Evolutionary conservation across 148 eudicot species (phyloP).

Genomic region (Pouteria glomerata): DNA sequence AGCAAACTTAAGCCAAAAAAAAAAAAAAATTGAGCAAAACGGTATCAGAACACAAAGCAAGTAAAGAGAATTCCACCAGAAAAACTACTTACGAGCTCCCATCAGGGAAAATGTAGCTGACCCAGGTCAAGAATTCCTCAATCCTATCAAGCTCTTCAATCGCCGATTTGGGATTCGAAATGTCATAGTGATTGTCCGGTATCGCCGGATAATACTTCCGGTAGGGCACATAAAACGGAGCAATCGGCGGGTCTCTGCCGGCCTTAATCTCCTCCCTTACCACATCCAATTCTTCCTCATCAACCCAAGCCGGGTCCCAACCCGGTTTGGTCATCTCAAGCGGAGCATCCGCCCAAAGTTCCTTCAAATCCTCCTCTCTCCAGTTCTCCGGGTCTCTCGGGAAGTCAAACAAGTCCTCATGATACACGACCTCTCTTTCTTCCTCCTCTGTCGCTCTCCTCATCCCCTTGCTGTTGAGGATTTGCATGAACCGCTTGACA

Average conservation of each 20-base stretch:
- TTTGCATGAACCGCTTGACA: slow-evolving; percentile 21
- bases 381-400: slow-evolving; percentile 66
- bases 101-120: slow-evolving; percentile 72
- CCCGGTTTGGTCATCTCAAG: slow-evolving; percentile 45
- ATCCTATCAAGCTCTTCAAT: slow-evolving; percentile 81
- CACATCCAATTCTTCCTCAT: slow-evolving; percentile 47
- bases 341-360: slow-evolving; percentile 81
- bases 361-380: slow-evolving; percentile 68
- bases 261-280: slow-evolving; percentile 35
- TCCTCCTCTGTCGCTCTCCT: slow-evolving; percentile 17
- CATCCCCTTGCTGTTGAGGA: slow-evolving; percentile 28
- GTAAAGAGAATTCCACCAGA: background rate
- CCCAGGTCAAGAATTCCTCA: slow-evolving; percentile 92
- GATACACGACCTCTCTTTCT: background rate
- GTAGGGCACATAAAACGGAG: slow-evolving; percentile 77
- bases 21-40: background rate
- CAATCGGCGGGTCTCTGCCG: slow-evolving; percentile 65
- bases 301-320: slow-evolving; percentile 75
- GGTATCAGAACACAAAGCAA: background rate
- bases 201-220: slow-evolving; percentile 66
- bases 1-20: background rate
- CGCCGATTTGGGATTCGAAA: slow-evolving; percentile 42
- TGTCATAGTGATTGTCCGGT: slow-evolving; percentile 58
- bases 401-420: slow-evolving; percentile 49
- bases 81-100: slow-evolving; percentile 61